Percentiles rank a stretch among this genome's conserved stretches.
Conservation (phyloP, 2,329 filamentous ascomycete species). For the Grosmannia clavigera region DNA sequence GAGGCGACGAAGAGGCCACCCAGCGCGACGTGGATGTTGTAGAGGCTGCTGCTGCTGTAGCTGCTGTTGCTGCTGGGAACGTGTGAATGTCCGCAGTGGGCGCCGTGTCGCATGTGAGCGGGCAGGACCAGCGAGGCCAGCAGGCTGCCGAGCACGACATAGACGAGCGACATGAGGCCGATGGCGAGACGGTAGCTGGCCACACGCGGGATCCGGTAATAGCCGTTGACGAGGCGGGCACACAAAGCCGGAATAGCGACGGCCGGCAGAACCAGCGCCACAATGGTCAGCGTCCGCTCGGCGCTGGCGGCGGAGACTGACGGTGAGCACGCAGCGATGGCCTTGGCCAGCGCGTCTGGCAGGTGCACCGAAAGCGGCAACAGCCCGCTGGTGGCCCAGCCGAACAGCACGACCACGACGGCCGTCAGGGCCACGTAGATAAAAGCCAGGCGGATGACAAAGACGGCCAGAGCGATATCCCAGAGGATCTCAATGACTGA, state of each 20-base stretch:
- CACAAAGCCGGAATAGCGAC: slow-evolving; percentile 10
- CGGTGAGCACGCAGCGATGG: not conserved
- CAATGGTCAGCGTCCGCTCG: not conserved
- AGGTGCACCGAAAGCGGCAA: slow-evolving; percentile 3
- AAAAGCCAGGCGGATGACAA: slow-evolving; percentile 13
- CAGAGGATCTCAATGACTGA: slow-evolving; percentile 25
- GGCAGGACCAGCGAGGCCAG: not conserved
- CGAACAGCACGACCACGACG: slow-evolving; percentile 20
- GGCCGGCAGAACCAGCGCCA: not conserved
- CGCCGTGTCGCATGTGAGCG: not conserved
- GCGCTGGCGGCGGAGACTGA: not conserved
- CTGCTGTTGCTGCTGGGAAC: not conserved
- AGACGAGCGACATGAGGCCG: slow-evolving; percentile 15
- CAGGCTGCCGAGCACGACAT: slow-evolving; percentile 10
- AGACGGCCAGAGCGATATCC: slow-evolving; percentile 24
- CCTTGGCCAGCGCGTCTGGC: not conserved
- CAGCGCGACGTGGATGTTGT: not conserved
- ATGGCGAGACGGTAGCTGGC: slow-evolving; percentile 19
- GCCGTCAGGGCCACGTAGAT: slow-evolving; percentile 13
- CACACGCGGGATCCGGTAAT: slow-evolving; percentile 18
- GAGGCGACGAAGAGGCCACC: not conserved
- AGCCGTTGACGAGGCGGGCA: slow-evolving; percentile 15
- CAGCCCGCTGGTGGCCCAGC: slow-evolving; percentile 5
- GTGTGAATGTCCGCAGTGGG: not conserved
- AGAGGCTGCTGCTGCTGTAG: not conserved